Percentiles rank a stretch among this genome's conserved stretches.
phyloP scores from a whole-genome alignment of 768 basidiomycete species.

The Boletus subcaerulescens region DNA sequence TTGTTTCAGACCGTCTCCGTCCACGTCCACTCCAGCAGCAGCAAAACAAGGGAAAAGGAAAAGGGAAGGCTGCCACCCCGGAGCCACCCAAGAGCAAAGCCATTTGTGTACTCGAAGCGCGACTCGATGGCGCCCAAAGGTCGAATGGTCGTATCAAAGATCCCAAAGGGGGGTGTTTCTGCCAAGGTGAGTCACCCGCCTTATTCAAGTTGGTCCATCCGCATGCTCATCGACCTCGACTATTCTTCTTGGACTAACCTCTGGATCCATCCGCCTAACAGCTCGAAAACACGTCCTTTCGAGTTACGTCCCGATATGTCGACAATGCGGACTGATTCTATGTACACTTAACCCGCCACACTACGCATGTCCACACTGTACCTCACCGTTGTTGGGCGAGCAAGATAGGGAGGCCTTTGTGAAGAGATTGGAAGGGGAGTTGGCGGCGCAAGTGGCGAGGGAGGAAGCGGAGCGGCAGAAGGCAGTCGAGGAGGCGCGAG shows the following conservation, averaged over 20 bases:
- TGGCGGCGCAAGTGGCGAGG: conserved; percentile 40
- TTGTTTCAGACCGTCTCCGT: conserved; percentile 56
- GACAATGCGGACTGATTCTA: conserved; percentile 57
- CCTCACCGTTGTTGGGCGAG: conserved; percentile 35
- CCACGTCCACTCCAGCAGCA: conserved; percentile 26
- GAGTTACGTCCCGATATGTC: conserved; percentile 52
- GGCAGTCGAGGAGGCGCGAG: conserved; percentile 45
- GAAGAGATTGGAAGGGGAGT: conserved; percentile 41
- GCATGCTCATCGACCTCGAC: background rate
- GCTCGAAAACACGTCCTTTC: conserved; percentile 62
- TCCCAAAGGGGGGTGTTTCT: conserved; percentile 67
- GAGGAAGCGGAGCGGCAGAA: conserved; percentile 51
- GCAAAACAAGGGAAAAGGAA: conserved; percentile 32
- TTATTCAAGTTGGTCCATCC: too few species aligned
- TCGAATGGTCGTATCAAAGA: conserved; percentile 42
- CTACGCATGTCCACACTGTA: conserved; percentile 55
- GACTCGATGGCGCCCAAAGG: conserved; percentile 40
- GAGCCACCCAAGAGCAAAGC: conserved; percentile 45
- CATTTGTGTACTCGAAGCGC: conserved; percentile 45
- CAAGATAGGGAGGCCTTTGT: conserved; percentile 37
- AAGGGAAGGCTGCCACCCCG: conserved; percentile 36
- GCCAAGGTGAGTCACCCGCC: conserved; percentile 46
- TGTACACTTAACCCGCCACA: conserved; percentile 56
- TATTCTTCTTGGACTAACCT: background rate
- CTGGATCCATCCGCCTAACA: conserved; percentile 20